Base-by-base conservation (phyloP, 1,284 basidiomycete species). In the Coniferiporia weirii region DNA sequence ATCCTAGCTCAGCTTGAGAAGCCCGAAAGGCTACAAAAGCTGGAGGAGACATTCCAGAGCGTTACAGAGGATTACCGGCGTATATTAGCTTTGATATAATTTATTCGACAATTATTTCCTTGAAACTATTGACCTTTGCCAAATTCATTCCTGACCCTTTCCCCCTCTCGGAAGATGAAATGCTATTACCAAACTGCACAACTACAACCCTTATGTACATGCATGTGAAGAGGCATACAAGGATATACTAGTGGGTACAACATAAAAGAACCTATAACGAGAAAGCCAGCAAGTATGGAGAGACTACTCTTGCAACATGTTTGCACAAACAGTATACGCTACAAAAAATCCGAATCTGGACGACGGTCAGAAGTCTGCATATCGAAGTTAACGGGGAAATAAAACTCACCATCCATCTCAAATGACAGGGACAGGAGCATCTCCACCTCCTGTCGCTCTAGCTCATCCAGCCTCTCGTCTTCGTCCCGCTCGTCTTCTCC, bases 1-100 rank as follows among this genome's bases (percentile, higher is more conserved):
- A 81, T 90, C 57, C 79, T 98, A 54, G 85, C 84, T 53, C 91
- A 95, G 70, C 75, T 97, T 61, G 89, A 94, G 56, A 88, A 89
- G 64, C 78, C 87, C 54, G 95, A 98, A 70, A 80, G 93, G 47
- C 79, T 92, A 57, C 85, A 90, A 61, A 97, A 95, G 70, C 77
- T 99, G 52, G 90, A 96, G 70, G 92, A 96, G 74, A 98, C 96
- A 9, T 99, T 93, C 74, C 86, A 91, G 69, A 87, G 80, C 60
- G 93, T 98, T 13, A 76, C 81, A 55, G 86, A 93, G 52, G 95
- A 95, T 72, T 98, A 98, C 67, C 79, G 80, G 65, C 83, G 93
- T 56, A 87, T 97, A 67, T 75, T 96, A 45, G 79, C 78, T 1
- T 80, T 83, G 71, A 71, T 84, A 35, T 63, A 64, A 57, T 32